Percentiles rank a stretch among this genome's conserved stretches.
Evolutionary conservation across 1,139 yeast genomes (phyloP).

Genomic region (Suhomyces choctaworum): DNA sequence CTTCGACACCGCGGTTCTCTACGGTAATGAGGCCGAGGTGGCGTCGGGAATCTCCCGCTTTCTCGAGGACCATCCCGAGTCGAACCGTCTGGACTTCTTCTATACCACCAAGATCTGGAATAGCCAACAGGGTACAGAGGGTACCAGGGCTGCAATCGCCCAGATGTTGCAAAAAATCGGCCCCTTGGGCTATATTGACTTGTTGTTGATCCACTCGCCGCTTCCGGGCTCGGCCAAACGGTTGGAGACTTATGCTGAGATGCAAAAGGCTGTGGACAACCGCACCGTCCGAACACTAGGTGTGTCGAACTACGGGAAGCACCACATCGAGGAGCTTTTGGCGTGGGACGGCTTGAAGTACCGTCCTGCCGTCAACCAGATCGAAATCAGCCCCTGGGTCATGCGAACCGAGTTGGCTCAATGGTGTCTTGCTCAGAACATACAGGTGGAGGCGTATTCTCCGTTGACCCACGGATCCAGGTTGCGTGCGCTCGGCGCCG

Average conservation of each 20-base stretch:
- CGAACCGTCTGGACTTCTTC: conserved; percentile 59
- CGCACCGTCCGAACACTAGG: conserved; percentile 62
- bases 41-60: conserved; percentile 54
- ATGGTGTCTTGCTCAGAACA: conserved; percentile 43
- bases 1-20: conserved; percentile 61
- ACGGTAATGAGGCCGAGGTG: conserved; percentile 57
- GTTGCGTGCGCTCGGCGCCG: conserved; percentile 15
- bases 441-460: conserved; percentile 40
- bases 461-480: conserved; percentile 42
- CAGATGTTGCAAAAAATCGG: conserved; percentile 29
- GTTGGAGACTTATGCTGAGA: conserved; percentile 57
- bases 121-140: conserved; percentile 30
- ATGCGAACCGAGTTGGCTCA: conserved; percentile 64
- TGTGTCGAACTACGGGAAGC: conserved; percentile 67
- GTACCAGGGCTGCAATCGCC: conserved; percentile 29
- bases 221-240: conserved; percentile 52
- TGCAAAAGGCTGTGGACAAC: conserved; percentile 63
- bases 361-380: conserved; percentile 62
- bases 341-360: conserved; percentile 51
- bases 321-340: conserved; percentile 59
- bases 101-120: conserved; percentile 55
- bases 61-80: conserved; percentile 49
- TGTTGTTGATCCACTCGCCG: conserved; percentile 63
- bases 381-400: conserved; percentile 77
- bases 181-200: conserved; percentile 39